A percentile compares a stretch with the other conserved stretches of the same genome.
Conservation (phyloP, 371 early-diverging fungal species). For the Basidiobolus heterosporus region DNA sequence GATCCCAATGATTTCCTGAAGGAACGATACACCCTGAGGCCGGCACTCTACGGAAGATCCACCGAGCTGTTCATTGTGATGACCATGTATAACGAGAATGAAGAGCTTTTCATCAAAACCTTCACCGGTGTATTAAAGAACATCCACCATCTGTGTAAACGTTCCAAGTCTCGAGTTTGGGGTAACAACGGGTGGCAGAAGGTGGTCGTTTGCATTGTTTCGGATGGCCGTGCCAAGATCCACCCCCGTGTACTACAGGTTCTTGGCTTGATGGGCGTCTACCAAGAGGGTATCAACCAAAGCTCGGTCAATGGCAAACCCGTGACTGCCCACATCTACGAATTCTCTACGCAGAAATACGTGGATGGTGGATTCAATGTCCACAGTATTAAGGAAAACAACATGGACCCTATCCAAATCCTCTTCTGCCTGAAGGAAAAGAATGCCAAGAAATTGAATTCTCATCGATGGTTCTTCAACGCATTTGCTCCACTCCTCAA, state of each 20-base stretch:
- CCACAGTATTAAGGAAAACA: background rate
- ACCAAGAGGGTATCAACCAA: conserved; percentile 64
- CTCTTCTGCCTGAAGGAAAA: conserved; percentile 74
- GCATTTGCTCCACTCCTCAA: conserved; percentile 58
- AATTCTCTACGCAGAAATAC: conserved; percentile 67
- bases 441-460: conserved; percentile 68
- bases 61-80: conserved; percentile 83
- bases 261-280: conserved; percentile 70
- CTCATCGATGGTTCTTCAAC: conserved; percentile 85
- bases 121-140: conserved; percentile 61
- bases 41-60: conserved; percentile 45
- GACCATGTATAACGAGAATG: conserved; percentile 82
- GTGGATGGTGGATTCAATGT: conserved; percentile 35
- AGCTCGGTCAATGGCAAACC: conserved; percentile 33
- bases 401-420: conserved; percentile 47
- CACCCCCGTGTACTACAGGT: conserved; percentile 48
- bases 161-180: conserved; percentile 47
- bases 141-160: conserved; percentile 55
- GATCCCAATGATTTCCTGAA: conserved; percentile 67
- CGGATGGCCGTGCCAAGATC: conserved; percentile 47
- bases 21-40: conserved; percentile 61
- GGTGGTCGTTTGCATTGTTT: conserved; percentile 61
- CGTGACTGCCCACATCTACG: conserved; percentile 72
- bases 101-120: conserved; percentile 57
- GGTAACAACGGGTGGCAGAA: conserved; percentile 72